Percentiles rank a stretch among this genome's conserved stretches.
These are phyloP conservation scores for Saksenaea vasiformis DNA, from an alignment of 371 early-diverging fungal species.

Conservation along the genomic window DNA sequence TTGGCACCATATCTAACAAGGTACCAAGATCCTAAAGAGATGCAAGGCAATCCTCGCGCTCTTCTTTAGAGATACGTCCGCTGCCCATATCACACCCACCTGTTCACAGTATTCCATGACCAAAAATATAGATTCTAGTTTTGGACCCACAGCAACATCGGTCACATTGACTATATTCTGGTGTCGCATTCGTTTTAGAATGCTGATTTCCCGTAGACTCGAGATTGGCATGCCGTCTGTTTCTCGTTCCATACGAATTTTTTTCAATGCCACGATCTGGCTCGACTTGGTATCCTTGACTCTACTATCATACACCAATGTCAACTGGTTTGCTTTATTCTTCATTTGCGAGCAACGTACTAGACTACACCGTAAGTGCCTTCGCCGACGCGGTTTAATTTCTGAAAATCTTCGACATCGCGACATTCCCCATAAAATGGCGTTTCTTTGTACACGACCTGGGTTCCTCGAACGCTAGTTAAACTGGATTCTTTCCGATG, in stretches of 20 bases:
- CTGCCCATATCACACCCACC: constrained; percentile 26
- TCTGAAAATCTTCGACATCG: constrained; percentile 68
- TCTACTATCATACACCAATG: constrained; percentile 30
- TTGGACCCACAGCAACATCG: constrained; percentile 74
- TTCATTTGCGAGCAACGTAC: constrained; percentile 43
- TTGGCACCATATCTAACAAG: constrained; percentile 62
- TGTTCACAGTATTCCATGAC: constrained; percentile 84
- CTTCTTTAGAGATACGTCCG: neutral
- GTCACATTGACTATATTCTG: constrained; percentile 84
- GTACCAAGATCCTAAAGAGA: constrained; percentile 64
- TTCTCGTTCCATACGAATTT: constrained; percentile 82
- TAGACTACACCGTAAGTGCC: constrained; percentile 92
- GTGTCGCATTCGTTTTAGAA: constrained; percentile 84
- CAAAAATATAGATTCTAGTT: constrained; percentile 69
- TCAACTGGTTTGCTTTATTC: constrained; percentile 6
- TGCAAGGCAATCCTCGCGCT: neutral
- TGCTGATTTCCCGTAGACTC: constrained; percentile 90
- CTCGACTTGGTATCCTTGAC: constrained; percentile 67
- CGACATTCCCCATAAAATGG: constrained; percentile 62
- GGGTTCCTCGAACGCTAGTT: constrained; percentile 29
- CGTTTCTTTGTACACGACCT: constrained; percentile 27
- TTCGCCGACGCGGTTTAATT: constrained; percentile 73
- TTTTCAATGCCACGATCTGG: constrained; percentile 87
- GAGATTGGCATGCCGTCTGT: constrained; percentile 83
- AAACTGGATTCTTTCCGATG: constrained; percentile 8